Base-by-base conservation (phyloP, 805 yeast genomes). In the Starmerella cellae region DNA sequence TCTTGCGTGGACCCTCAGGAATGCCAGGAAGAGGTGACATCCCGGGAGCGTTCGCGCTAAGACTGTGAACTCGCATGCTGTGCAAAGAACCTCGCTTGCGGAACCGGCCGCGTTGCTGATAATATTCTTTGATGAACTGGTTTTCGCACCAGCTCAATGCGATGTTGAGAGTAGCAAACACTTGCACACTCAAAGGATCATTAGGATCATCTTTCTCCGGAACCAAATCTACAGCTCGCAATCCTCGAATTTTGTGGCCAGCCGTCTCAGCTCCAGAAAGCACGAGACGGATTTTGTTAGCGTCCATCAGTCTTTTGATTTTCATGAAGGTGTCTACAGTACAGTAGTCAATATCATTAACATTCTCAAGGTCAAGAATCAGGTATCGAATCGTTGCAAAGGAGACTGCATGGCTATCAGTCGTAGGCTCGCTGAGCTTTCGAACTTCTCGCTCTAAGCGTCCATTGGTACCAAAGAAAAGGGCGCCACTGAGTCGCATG, bases 71-170 rank as follows among this genome's bases (percentile, higher is more conserved):
- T 17, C n/a, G 11, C 32, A 17, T 9, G 6, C 16, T 6, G 16
- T 10, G 17, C 20, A 31, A 5, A 14, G 42, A 21, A 5, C 4
- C 11, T 3, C 18, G 29, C 31, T 39, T 31, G 19, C 38, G 37
- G 17, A 21, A 32, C 19, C 32, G 37, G 8, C 33, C 43, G 11
- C 42, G 39, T 24, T 46, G 49, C 16, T 32, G 42, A 28, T 69
- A 75, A 58, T 78, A 79, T 23, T 76, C 73, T 39, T 72, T 67
- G 54, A 91, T 68, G 52, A 87, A 84, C 53, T 79, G 78, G 61
- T 91, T 88, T 60, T 91, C 98, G 65, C 96, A 84, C 95, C 95
- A 88, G 61, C 91, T 97, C 34, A 91, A 68, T 0, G 95, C 94
- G 42, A 80, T 73, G 57, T 91, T 91, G 53, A 91, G 68, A 41